These are phyloP conservation scores for Lachancea kluyveri DNA, from an alignment of 805 yeast genomes.

Conservation along the genomic window DNA sequence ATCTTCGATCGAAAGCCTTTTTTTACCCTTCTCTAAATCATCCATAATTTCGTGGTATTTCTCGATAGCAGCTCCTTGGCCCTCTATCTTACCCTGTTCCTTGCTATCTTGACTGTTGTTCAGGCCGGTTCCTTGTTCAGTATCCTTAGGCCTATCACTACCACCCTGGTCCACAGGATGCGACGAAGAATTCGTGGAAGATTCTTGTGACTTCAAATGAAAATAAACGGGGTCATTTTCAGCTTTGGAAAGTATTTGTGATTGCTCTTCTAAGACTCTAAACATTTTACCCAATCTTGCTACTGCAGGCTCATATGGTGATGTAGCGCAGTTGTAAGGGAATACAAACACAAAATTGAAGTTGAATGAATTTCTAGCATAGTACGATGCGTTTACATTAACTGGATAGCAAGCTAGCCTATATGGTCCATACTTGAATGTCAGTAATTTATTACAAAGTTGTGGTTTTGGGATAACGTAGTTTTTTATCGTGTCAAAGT, in stretches of 20 bases:
- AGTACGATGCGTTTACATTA: conserved; percentile 62
- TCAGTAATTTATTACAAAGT: conserved; percentile 73
- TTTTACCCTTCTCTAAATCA: conserved; percentile 19
- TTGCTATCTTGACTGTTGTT: too few relatives aligned
- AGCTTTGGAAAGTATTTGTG: conserved; percentile 58
- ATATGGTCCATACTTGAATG: conserved; percentile 63
- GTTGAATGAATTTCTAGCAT: conserved; percentile 86
- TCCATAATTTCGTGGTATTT: conserved; percentile 27
- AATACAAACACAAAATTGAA: conserved; percentile 93
- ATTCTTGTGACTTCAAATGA: conserved; percentile 16
- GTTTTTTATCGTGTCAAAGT: conserved; percentile 82
- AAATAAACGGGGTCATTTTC: conserved; percentile 37
- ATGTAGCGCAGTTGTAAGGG: conserved; percentile 70
- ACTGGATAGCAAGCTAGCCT: conserved; percentile 87
- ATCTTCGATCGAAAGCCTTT: conserved; percentile 54
- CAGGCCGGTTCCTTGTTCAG: not conserved
- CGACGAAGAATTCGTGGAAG: conserved; percentile 1
- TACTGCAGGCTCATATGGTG: conserved; percentile 83
- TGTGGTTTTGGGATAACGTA: conserved; percentile 92
- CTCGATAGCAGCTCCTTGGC: conserved; percentile 8
- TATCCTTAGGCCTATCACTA: conserved; percentile 3
- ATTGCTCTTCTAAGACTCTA: conserved; percentile 84
- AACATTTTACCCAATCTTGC: conserved; percentile 84
- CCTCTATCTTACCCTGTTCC: conserved; percentile 4
- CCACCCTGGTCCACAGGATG: not conserved